Conservation (phyloP, 225 moss, liverwort and hornwort genomes). For the Physcomitrium patens region DNA sequence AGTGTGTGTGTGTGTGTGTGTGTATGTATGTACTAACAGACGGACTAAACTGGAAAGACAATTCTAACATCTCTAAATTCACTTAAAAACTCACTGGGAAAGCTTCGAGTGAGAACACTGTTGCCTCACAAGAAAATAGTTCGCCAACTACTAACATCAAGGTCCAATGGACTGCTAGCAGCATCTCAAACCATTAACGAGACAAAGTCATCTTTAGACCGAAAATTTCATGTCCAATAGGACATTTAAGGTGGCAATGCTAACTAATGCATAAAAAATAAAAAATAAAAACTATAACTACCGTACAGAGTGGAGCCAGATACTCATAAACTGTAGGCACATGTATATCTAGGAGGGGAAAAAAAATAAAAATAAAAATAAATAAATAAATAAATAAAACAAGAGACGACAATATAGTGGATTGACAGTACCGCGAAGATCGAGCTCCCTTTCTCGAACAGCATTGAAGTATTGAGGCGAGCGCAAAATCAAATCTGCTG, state of each 20-base stretch:
- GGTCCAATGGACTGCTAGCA: background rate
- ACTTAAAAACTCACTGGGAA: too few species aligned
- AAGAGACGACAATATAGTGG: background rate
- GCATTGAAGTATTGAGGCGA: slow-evolving; percentile 85
- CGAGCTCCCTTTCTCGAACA: slow-evolving; percentile 77
- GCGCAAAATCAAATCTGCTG: slow-evolving; percentile 76
- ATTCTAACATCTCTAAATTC: too few species aligned
- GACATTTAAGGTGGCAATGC: background rate
- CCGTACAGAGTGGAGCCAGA: too few species aligned
- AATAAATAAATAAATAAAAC: too few species aligned
- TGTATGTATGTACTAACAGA: too few species aligned
- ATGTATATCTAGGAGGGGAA: background rate
- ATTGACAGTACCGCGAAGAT: slow-evolving; percentile 59
- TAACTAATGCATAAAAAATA: background rate
- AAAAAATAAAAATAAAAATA: slow-evolving; percentile 2
- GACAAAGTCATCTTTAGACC: background rate
- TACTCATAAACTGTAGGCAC: background rate
- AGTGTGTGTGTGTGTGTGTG: too few species aligned
- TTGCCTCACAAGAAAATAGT: background rate
- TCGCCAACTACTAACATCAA: background rate
- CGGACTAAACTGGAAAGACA: too few species aligned
- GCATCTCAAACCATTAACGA: background rate
- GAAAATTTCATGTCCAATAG: background rate
- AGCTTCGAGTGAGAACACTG: too few species aligned
- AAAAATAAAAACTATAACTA: too few species aligned